Base-by-base conservation (phyloP, 257 asterid species). In the Knoxia roxburghii region DNA sequence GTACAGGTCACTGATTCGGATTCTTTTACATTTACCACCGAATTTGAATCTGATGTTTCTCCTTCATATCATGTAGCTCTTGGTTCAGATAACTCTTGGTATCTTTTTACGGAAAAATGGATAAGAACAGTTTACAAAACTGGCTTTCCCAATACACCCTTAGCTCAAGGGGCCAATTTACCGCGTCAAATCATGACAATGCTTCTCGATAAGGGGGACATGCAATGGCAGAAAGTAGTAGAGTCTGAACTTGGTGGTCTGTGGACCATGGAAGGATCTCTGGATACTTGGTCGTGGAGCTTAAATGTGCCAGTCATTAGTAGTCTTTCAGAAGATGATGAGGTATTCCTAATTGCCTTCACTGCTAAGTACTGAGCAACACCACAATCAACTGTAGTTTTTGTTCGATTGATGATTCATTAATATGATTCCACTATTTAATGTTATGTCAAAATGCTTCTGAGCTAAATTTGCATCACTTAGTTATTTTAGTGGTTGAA, bases 201-300 rank as follows among this genome's bases (percentile, higher is more conserved):
- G 74, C 82, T 85, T 77, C 89, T 94, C 33, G 97, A 86, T 71
- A 85, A 87, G 80, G 87, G 78, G 71, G 91, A 81, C 37, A 83
- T 85, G 88, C 91, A 84, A 72, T 93, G 99, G 99, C 86, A 86
- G 76, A 94, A 84, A 83, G 80, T 90, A 57, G 91, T 88, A 30
- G 95, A 85, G 76, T 94, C 97, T 72, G 97, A 84, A 68, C 77
- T 85, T 72, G 97, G 99, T 69, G 91, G 86, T 72, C 81, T 94
- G 35, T 90, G 96, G 97, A 69, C 86, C 87, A 88, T 80, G 95
- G 97, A 88, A 68, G 99, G 99, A 79, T 90, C 97, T 68, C 89
- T 90, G 8, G 97, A 94, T 81, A 94, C 97, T 17, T 94, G 99
- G 99, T 90, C 99, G 72, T 94, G 99, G 97, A 94, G 99, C 81